These are phyloP conservation scores for Platanus orientalis DNA, from an alignment of 164 flowering plant genomes.

Conservation along the genomic window DNA sequence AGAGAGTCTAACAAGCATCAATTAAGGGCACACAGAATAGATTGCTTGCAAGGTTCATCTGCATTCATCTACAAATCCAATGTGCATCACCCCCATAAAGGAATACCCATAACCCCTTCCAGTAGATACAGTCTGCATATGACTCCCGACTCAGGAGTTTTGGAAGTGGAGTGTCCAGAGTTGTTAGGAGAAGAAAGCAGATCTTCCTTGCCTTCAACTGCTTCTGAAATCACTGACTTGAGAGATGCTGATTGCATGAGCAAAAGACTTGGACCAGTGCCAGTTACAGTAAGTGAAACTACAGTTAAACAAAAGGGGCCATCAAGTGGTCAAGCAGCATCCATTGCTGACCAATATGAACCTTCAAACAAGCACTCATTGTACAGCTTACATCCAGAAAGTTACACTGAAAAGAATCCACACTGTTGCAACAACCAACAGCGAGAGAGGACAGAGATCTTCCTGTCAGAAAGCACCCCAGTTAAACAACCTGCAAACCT, in stretches of 20 bases:
- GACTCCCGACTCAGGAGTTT: conserved; percentile 11
- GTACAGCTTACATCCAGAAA: conserved; percentile 11
- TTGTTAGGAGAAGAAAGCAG: conserved; percentile 24
- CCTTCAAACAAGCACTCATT: neutral
- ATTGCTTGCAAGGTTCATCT: conserved; percentile 8
- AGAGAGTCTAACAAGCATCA: neutral
- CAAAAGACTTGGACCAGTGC: conserved; percentile 16
- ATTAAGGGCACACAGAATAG: conserved; percentile 9
- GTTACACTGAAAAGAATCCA: conserved; percentile 4
- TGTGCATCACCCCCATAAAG: conserved; percentile 6
- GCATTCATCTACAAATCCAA: conserved; percentile 9
- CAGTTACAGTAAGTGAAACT: conserved; percentile 24
- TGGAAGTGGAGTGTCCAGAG: conserved; percentile 19
- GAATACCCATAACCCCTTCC: conserved; percentile 16
- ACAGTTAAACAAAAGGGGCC: conserved; percentile 2
- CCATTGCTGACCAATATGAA: neutral
- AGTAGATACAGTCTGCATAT: conserved; percentile 14
- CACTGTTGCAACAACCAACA: conserved; percentile 15
- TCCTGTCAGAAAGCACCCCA: conserved; percentile 7
- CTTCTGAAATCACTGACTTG: conserved; percentile 9
- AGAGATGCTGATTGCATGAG: conserved; percentile 11
- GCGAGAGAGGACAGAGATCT: conserved; percentile 8
- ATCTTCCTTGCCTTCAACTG: conserved; percentile 16
- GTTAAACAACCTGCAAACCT: conserved; percentile 11
- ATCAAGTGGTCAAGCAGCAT: conserved; percentile 1